Conservation (phyloP, 768 basidiomycete genomes). For the Pleurotus citrinopileatus region DNA sequence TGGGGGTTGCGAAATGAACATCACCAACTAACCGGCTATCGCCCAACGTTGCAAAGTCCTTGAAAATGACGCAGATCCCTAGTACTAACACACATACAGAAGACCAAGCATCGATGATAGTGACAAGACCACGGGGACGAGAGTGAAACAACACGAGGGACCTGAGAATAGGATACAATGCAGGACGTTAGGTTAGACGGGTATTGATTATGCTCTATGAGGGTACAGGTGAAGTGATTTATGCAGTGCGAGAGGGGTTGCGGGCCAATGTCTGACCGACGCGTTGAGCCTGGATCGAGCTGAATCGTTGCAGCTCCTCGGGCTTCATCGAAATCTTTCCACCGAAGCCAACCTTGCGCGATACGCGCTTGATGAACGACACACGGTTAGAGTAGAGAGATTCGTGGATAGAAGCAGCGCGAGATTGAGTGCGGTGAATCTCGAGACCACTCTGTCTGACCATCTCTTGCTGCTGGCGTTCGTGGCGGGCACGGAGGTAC, state of each 20-base stretch:
- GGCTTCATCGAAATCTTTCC: conserved; percentile 77
- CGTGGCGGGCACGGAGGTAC: conserved; percentile 67
- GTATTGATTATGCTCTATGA: conserved; percentile 11
- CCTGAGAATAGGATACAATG: not conserved
- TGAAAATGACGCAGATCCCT: too few species aligned
- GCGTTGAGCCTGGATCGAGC: conserved; percentile 78
- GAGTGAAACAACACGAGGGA: not conserved
- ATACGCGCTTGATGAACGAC: conserved; percentile 86
- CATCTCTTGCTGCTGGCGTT: conserved; percentile 35
- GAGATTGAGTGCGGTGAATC: conserved; percentile 84
- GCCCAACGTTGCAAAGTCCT: too few species aligned
- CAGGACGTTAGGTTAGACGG: conserved; percentile 2
- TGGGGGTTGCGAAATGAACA: not conserved
- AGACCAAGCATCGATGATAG: not conserved
- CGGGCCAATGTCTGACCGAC: conserved; percentile 77
- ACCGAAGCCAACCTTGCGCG: conserved; percentile 86
- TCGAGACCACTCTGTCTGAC: conserved; percentile 56
- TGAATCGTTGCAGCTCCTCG: conserved; percentile 84
- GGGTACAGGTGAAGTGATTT: conserved; percentile 3
- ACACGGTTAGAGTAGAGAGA: conserved; percentile 95
- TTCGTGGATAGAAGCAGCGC: conserved; percentile 87
- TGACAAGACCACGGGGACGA: not conserved
- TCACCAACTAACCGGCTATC: not conserved
- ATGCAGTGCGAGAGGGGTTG: conserved; percentile 64
- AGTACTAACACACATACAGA: too few species aligned